A percentile compares a stretch with the other conserved stretches of the same genome.
These are phyloP conservation scores for Lolium multiflorum DNA, from an alignment of 176 grass and related monocot genomes.

Conservation along the genomic window DNA sequence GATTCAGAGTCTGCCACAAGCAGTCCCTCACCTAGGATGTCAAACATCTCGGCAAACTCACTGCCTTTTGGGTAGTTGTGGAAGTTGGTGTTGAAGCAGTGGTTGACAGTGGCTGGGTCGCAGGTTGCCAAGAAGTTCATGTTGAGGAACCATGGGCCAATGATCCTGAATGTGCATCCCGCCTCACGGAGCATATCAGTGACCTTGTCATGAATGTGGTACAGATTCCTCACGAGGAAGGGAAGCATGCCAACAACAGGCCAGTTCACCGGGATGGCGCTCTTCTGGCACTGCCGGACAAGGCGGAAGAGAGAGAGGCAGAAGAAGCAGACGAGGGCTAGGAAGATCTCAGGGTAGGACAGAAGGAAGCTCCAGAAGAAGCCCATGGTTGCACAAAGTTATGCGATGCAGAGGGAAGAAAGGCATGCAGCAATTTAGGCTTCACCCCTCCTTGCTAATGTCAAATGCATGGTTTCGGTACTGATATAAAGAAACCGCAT, in stretches of 20 bases:
- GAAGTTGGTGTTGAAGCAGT: conserved; percentile 61
- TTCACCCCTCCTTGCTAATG: conserved; percentile 25
- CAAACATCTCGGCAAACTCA: conserved; percentile 68
- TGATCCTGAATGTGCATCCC: conserved; percentile 52
- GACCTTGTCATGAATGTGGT: conserved; percentile 55
- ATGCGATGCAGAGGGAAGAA: conserved; percentile 39
- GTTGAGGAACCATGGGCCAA: conserved; percentile 59
- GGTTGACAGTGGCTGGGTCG: conserved; percentile 69
- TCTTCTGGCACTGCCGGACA: conserved; percentile 26
- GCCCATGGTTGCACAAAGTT: conserved; percentile 45
- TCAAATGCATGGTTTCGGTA: conserved; percentile 24
- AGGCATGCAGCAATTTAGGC: conserved; percentile 36
- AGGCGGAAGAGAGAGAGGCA: conserved; percentile 45
- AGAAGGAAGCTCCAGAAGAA: conserved; percentile 37
- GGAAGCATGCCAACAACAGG: conserved; percentile 72
- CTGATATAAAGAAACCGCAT: conserved; percentile 36
- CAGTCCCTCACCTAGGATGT: conserved; percentile 62
- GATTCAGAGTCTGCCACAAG: conserved; percentile 61
- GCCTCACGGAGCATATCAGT: conserved; percentile 31
- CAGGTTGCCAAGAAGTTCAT: conserved; percentile 58
- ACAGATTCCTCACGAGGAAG: conserved; percentile 24
- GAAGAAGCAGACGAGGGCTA: conserved; percentile 63
- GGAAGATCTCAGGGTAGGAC: conserved; percentile 61
- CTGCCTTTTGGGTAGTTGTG: conserved; percentile 64
- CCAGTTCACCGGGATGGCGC: conserved; percentile 52